These are phyloP conservation scores for Anastatica hierochuntica DNA, from an alignment of 345 rosid species.

Conservation along the genomic window DNA sequence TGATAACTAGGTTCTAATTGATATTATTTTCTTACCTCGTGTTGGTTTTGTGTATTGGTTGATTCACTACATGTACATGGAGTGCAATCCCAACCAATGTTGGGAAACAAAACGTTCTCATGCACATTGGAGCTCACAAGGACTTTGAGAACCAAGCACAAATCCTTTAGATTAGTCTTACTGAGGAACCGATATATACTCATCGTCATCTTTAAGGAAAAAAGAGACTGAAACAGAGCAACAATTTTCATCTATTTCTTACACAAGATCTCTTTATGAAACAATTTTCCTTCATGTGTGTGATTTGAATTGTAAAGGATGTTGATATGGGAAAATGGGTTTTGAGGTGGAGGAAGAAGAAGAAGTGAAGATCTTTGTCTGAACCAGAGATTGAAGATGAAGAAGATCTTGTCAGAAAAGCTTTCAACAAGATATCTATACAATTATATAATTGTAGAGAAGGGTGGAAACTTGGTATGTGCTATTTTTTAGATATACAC, in stretches of 20 bases:
- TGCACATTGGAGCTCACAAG: no score
- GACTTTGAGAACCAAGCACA: no score
- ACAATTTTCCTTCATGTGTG: background rate
- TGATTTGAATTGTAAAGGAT: constrained; percentile 40
- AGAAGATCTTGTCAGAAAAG: constrained; percentile 92
- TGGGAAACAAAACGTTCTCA: no score
- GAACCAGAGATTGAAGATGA: constrained; percentile 60
- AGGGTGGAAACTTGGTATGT: constrained; percentile 99
- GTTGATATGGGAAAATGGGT: constrained; percentile 99
- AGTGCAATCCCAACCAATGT: no score
- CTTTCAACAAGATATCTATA: constrained; percentile 99
- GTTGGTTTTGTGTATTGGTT: no score
- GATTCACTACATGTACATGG: no score
- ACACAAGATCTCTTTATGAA: constrained; percentile 11
- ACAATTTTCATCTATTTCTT: constrained; percentile 11
- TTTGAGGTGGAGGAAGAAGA: constrained; percentile 63
- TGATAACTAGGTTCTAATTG: no score
- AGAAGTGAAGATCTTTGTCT: constrained; percentile 47
- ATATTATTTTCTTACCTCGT: no score
- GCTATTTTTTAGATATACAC: no score
- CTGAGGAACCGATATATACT: no score
- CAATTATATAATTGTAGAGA: constrained; percentile 99
- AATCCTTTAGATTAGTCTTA: no score
- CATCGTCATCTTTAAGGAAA: no score
- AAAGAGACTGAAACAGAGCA: constrained; percentile 2